Conservation (phyloP, 768 basidiomycete genomes). For the Leccinum disarticulatum region DNA sequence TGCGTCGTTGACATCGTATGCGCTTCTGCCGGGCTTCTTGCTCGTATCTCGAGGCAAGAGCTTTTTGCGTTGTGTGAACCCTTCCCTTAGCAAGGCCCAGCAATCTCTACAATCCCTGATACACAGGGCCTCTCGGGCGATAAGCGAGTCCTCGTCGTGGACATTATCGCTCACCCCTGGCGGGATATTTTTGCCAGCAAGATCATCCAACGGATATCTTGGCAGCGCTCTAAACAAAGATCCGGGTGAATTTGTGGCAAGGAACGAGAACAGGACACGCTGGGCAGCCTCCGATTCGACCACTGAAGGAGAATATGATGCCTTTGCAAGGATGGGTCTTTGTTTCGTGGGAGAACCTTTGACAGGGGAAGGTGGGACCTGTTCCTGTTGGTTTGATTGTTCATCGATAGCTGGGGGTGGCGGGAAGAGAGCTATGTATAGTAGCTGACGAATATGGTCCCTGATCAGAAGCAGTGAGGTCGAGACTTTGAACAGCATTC, state of each 20-base stretch:
- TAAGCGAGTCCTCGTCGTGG: constrained; percentile 51
- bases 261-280: constrained; percentile 53
- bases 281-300: constrained; percentile 51
- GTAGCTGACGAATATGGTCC: constrained; percentile 62
- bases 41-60: constrained; percentile 18
- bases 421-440: constrained; percentile 71
- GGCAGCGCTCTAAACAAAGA: constrained; percentile 58
- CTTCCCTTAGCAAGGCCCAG: constrained; percentile 61
- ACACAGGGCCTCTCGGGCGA: constrained; percentile 54
- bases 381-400: constrained; percentile 20
- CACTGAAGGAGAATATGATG: constrained; percentile 43
- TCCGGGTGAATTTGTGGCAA: constrained; percentile 54
- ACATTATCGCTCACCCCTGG: constrained; percentile 26
- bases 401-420: constrained; percentile 28
- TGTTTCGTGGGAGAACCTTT: constrained; percentile 53
- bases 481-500: constrained; percentile 10
- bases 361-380: constrained; percentile 31
- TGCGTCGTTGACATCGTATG: constrained; percentile 27
- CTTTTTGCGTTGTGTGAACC: constrained; percentile 45
- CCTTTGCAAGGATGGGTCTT: constrained; percentile 38
- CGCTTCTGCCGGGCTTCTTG: constrained; percentile 34
- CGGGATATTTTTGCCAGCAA: constrained; percentile 3
- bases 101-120: constrained; percentile 54
- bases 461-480: constrained; percentile 34
- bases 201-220: constrained; percentile 36